A percentile compares a stretch with the other conserved stretches of the same genome.
Evolutionary conservation across 768 basidiomycete species (phyloP).

Genomic region (Zangia roseola): DNA sequence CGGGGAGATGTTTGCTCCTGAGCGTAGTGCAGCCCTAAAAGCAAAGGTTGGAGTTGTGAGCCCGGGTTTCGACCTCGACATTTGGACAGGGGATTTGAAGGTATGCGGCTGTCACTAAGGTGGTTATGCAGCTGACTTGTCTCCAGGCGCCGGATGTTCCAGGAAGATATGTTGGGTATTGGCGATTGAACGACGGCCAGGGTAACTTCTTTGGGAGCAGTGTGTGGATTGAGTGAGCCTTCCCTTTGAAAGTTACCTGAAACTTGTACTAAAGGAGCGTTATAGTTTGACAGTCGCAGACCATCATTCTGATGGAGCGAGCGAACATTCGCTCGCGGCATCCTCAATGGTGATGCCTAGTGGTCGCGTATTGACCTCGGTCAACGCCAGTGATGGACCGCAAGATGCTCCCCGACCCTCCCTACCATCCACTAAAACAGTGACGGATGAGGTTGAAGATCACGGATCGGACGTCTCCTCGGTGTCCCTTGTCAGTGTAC

Average conservation of each 20-base stretch:
- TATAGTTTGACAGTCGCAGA: constrained; percentile 68
- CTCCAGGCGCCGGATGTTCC: constrained; percentile 67
- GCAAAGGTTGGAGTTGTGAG: constrained; percentile 56
- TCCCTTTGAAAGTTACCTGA: neutral
- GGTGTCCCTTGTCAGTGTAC: constrained; percentile 59
- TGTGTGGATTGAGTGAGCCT: constrained; percentile 76
- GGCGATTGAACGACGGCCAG: constrained; percentile 62
- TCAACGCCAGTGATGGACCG: constrained; percentile 3
- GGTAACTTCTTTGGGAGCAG: constrained; percentile 63
- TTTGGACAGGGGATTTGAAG: constrained; percentile 77
- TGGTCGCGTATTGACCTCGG: constrained; percentile 23
- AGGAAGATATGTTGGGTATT: constrained; percentile 75
- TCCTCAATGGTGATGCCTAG: constrained; percentile 69
- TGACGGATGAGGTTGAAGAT: constrained; percentile 39
- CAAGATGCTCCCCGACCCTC: constrained; percentile 12
- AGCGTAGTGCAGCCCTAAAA: constrained; percentile 24
- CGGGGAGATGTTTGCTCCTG: constrained; percentile 57
- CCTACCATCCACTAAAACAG: constrained; percentile 26
- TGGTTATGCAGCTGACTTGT: constrained; percentile 1
- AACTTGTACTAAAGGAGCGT: constrained; percentile 4
- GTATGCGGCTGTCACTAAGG: constrained; percentile 30
- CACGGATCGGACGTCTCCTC: constrained; percentile 44
- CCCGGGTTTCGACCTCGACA: constrained; percentile 56
- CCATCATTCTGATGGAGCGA: constrained; percentile 35
- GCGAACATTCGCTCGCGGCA: constrained; percentile 57